Evolutionary conservation across 139 green algal genomes (phyloP), one percentile per base, ranked within the genome.

Genomic region (Picochlorum sp.): DNA sequence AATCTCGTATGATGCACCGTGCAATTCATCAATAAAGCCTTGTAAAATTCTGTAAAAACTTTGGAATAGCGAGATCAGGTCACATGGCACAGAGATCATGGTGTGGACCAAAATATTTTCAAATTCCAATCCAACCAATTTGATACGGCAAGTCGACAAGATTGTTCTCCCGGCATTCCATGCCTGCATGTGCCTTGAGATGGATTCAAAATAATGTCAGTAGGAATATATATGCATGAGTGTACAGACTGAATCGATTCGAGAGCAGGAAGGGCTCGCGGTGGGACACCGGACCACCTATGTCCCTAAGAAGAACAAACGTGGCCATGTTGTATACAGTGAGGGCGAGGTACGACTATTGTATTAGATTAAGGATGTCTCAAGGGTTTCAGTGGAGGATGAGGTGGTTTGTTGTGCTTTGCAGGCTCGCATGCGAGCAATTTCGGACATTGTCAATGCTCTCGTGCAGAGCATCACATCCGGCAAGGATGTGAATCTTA

Each of bases 401-500:
- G 2, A 24, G 13, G 16, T 18, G 47, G 47, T 26, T 26, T 26
- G 6, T 21, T 8, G 0, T 59, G 23, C 9, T n/a, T 14, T 63
- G 37, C 72, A 92, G 82, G 80, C 80, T 4, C 75, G 84, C 0
- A 78, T 95, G 11, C 74, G 76, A 6, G 88, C 86, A 9, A 81
- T 95, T 16, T 72, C 86, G 11, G 90, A 96, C 47, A 85, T 93
- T 37, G 86, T 96, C 6, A 65, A 65, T 2, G 67, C 67, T 13
- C 74, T 96, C 24, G 72, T 94, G 16, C 51, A 66, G 9, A 82
- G 74, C 1, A 79, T 95, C 13, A 74, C 77, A 38, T 65, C 77
- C 1, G 89, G 89, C 9, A 58, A 78, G 10, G 85, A 94, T 47
- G 78, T 97, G 4, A 81, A 96, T 77, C 68, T 97, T 0, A 95